Percentiles rank a stretch among this genome's conserved stretches.
These are phyloP conservation scores for Fragaria nilgerrensis DNA, from an alignment of 306 rosid species.

Conservation along the genomic window DNA sequence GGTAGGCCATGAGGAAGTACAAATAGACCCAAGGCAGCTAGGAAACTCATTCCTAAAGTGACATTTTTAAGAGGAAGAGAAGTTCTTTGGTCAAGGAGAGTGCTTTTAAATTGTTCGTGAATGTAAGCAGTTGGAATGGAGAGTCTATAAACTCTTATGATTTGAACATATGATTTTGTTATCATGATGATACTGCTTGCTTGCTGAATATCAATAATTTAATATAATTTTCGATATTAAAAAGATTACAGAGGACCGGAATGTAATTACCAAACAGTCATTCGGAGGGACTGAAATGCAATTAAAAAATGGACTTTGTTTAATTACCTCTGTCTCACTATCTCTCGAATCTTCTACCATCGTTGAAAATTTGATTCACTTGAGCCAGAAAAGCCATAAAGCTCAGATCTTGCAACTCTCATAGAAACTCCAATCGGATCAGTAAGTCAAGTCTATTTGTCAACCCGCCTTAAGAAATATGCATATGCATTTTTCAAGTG, in stretches of 20 bases:
- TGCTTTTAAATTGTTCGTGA: no score
- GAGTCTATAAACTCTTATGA: no score
- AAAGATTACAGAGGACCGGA: background rate
- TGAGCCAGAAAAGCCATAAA: background rate
- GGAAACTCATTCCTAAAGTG: no score
- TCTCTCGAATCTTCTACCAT: slow-evolving; percentile 49
- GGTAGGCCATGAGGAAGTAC: no score
- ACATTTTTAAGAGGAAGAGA: no score
- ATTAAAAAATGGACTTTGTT: background rate
- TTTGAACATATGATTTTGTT: no score
- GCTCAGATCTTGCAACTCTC: slow-evolving; percentile 1
- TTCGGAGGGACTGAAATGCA: background rate
- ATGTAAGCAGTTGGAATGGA: no score
- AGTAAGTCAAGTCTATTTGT: background rate
- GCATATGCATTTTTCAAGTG: background rate
- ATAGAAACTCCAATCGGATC: background rate
- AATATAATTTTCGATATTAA: no score
- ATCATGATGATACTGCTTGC: no score
- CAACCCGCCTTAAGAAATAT: background rate
- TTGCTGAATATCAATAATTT: no score
- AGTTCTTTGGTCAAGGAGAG: no score
- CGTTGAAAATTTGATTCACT: slow-evolving; percentile 12
- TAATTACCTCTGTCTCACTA: background rate
- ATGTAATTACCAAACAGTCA: background rate
- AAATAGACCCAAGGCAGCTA: no score